A percentile compares a stretch with the other conserved stretches of the same genome.
Conservation (phyloP, 2,329 filamentous ascomycete genomes). For the Diaporthe vexans region DNA sequence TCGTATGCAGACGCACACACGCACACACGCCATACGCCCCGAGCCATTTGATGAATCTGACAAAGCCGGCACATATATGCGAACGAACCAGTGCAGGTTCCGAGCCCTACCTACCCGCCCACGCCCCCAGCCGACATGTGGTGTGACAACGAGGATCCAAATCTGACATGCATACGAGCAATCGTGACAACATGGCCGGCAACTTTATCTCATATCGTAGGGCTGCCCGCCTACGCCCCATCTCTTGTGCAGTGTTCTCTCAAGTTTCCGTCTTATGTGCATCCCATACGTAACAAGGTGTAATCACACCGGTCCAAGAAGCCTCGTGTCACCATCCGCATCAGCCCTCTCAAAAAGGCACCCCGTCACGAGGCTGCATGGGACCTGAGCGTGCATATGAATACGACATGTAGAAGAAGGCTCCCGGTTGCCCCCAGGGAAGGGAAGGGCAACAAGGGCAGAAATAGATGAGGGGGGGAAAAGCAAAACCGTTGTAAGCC, state of each 20-base stretch:
- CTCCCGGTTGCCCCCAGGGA: not conserved
- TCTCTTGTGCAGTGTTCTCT: not conserved
- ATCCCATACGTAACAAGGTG: not conserved
- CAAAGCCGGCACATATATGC: conserved; percentile 21
- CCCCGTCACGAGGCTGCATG: conserved; percentile 13
- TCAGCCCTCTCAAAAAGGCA: conserved; percentile 7
- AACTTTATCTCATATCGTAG: conserved; percentile 32
- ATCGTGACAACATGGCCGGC: conserved; percentile 22
- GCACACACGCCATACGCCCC: not conserved
- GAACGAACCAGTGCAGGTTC: conserved; percentile 28
- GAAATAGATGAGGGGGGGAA: not conserved
- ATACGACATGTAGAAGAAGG: not conserved
- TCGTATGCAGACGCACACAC: not conserved
- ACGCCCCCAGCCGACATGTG: conserved; percentile 21
- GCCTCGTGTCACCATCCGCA: conserved; percentile 21
- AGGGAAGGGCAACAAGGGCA: not conserved
- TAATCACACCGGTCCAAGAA: conserved; percentile 25
- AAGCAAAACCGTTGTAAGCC: conserved; percentile 25
- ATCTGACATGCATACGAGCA: conserved; percentile 35
- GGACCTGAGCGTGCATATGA: not conserved
- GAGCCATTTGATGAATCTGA: conserved; percentile 23
- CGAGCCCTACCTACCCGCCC: conserved; percentile 20
- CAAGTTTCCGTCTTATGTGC: not conserved
- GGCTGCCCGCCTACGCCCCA: conserved; percentile 29
- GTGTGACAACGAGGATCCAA: conserved; percentile 32